Conservation (phyloP, 352 stramenopile species). For the Aphanomyces astaci region DNA sequence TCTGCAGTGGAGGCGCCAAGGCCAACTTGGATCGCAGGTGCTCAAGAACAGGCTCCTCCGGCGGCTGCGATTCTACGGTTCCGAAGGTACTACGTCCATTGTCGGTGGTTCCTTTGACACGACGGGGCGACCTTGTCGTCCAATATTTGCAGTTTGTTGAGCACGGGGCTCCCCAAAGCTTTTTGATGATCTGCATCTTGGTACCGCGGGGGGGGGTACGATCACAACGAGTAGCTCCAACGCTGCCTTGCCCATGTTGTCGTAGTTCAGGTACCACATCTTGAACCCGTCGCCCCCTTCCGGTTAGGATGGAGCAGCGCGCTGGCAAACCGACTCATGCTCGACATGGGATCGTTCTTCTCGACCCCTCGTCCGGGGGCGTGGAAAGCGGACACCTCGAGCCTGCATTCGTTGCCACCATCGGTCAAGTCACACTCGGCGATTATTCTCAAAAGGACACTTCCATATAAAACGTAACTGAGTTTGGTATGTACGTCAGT, state of each 20-base stretch:
- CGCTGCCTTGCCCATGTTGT: not conserved
- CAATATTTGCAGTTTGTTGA: conserved; percentile 1
- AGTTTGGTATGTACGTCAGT: no score
- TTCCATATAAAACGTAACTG: no score
- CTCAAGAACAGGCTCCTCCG: not conserved
- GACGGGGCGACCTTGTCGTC: not conserved
- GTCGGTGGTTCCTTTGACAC: not conserved
- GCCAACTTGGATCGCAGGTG: no score
- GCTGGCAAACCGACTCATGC: not conserved
- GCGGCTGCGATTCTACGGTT: not conserved
- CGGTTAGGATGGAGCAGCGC: not conserved
- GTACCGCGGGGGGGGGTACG: not conserved
- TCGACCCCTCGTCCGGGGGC: no score
- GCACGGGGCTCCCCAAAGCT: not conserved
- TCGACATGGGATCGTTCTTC: not conserved
- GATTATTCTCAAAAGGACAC: not conserved
- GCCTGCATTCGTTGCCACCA: not conserved
- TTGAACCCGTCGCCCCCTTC: not conserved
- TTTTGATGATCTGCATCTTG: not conserved
- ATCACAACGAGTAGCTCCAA: not conserved
- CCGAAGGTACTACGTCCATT: no score
- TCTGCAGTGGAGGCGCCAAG: no score
- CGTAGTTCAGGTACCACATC: not conserved
- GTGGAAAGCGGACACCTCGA: not conserved
- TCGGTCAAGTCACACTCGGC: not conserved